phyloP scores from a whole-genome alignment of 257 asterid species.

The Solanum sejunctum region DNA sequence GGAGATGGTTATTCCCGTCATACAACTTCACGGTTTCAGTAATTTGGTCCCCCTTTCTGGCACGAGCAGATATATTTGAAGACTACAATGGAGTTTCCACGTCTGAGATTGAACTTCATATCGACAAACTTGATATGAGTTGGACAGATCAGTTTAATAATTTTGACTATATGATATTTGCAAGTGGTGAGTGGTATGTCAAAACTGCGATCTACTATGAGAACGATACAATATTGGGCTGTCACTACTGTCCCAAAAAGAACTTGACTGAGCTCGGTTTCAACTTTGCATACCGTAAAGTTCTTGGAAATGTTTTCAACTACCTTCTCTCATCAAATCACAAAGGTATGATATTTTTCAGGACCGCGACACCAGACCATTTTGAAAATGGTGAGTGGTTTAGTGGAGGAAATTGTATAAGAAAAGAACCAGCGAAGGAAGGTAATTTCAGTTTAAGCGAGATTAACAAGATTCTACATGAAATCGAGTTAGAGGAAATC shows the following conservation, averaged over 20 bases:
- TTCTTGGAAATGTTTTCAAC: slow-evolving; percentile 34
- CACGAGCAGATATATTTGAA: slow-evolving; percentile 52
- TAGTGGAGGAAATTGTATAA: slow-evolving; percentile 54
- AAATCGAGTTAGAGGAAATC: slow-evolving; percentile 40
- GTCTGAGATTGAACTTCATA: slow-evolving; percentile 54
- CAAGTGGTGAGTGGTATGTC: slow-evolving; percentile 64
- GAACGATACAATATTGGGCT: slow-evolving; percentile 34
- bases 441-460: slow-evolving; percentile 36
- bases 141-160: slow-evolving; percentile 45
- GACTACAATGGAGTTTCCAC: slow-evolving; percentile 55
- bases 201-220: slow-evolving; percentile 58
- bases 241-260: slow-evolving; percentile 47
- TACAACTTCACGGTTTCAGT: slow-evolving; percentile 52
- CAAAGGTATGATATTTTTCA: slow-evolving; percentile 36
- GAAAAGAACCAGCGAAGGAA: slow-evolving; percentile 38
- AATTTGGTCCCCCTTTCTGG: slow-evolving; percentile 77
- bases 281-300: slow-evolving; percentile 41
- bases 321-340: slow-evolving; percentile 35
- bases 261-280: slow-evolving; percentile 54
- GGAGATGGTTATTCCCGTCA: slow-evolving; percentile 59
- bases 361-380: slow-evolving; percentile 61
- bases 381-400: slow-evolving; percentile 70
- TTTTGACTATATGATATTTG: slow-evolving; percentile 48
- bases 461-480: slow-evolving; percentile 27
- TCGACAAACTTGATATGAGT: slow-evolving; percentile 48